Base-by-base conservation (phyloP, 2,329 filamentous ascomycete species). In the Pseudogymnoascus sp. region DNA sequence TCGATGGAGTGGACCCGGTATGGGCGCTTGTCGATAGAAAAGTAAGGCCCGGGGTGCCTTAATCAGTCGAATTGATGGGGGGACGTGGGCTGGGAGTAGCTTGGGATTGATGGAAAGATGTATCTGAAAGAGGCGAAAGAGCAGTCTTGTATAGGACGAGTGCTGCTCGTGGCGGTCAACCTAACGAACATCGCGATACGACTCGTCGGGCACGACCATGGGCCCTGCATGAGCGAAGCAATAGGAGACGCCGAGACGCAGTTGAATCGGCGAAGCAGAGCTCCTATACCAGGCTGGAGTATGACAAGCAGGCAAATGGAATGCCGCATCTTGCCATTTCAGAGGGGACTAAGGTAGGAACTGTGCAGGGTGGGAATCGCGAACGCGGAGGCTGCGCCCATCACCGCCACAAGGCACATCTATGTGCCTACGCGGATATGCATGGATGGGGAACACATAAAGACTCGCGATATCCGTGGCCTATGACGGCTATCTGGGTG, bases 231-330 rank as follows among this genome's bases (percentile, higher is more conserved):
- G 35, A 28, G n/a, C 18, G 33, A 37, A 58, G 35, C 57, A 58
- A 58, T 39, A 58, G 57, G 57, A 58, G 37, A 38, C 57, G 57
- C 57, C 57, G 57, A 58, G 57, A 58, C 25, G 37, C 35, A 25
- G 57, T 58, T 18, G 35, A 15, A 58, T 58, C 57, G 33, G 57
- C 37, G 37, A 37, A 58, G 33, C 20, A 58, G 57, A 37, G 57
- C 37, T 58, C 35, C 37, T 37, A 38, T 58, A 20, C 35, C 57
- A 25, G 33, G 33, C 57, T 25, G 18, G 12, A 58, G 57, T 39
- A 30, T 12, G 57, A 30, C 47, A 53, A 38, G 33, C 33, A 58
- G 57, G 57, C 57, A 58, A 58, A 58, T 58, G 20, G 33, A 38
- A 58, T 18, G 22, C 20, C 57, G 25, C 11, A 15, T 53, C n/a